Evolutionary conservation across 257 asterid genomes (phyloP).

Genomic region (Buddleja alternifolia): DNA sequence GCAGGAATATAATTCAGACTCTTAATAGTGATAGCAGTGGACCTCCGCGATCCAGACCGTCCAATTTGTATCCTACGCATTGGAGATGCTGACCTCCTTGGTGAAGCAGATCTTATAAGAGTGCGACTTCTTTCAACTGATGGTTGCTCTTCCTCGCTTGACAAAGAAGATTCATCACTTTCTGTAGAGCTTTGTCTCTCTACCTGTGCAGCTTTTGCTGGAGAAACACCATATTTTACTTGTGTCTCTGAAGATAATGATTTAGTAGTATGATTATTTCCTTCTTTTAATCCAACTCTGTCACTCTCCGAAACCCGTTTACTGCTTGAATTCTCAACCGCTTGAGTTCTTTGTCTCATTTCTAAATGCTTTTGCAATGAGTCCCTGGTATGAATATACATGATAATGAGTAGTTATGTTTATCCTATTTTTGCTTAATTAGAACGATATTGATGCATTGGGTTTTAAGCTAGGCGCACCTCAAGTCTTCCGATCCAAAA

Average conservation of each 20-base stretch:
- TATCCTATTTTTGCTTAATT: not conserved
- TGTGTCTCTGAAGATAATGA: conserved; percentile 44
- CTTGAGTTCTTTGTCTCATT: conserved; percentile 40
- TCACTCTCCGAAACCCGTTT: conserved; percentile 33
- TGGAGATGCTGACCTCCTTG: conserved; percentile 97
- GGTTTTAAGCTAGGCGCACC: conserved; percentile 45
- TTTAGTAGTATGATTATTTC: conserved; percentile 28
- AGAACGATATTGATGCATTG: conserved; percentile 21
- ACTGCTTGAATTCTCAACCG: conserved; percentile 33
- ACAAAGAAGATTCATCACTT: conserved; percentile 68
- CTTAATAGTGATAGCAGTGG: conserved; percentile 88
- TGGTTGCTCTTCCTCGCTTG: conserved; percentile 77
- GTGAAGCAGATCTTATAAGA: conserved; percentile 77
- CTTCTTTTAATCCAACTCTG: conserved; percentile 38
- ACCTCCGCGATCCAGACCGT: conserved; percentile 87
- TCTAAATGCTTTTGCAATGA: conserved; percentile 56
- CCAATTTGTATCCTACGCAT: conserved; percentile 98
- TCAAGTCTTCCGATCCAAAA: conserved; percentile 75
- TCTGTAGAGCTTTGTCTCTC: conserved; percentile 89
- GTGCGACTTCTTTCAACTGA: conserved; percentile 78
- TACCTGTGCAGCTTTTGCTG: conserved; percentile 82
- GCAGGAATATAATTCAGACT: conserved; percentile 71
- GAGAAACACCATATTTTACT: conserved; percentile 79
- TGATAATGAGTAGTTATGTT: conserved; percentile 6
- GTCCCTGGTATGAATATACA: conserved; percentile 57